A percentile compares a stretch with the other conserved stretches of the same genome.
Conservation (phyloP, 2,329 filamentous ascomycete genomes). For the Colletotrichum sp. region DNA sequence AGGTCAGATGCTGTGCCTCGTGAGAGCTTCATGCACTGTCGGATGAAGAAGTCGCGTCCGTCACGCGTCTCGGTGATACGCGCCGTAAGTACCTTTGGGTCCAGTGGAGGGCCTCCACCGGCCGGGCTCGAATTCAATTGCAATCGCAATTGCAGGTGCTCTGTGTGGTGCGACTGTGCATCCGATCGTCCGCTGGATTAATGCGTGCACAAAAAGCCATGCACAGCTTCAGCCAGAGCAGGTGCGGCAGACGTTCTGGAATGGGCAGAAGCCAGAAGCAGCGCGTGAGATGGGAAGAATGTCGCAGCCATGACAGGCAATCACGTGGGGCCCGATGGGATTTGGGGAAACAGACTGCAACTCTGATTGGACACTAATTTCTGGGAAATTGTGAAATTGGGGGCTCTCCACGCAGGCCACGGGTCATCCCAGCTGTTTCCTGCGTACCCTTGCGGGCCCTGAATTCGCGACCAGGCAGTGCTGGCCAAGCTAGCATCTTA, state of each 20-base stretch:
- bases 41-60: constrained; percentile 7
- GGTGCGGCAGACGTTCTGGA: neutral
- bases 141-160: neutral
- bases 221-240: neutral
- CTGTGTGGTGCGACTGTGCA: neutral
- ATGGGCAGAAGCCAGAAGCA: neutral
- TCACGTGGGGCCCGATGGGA: constrained; percentile 33
- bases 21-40: constrained; percentile 9
- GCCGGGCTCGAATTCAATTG: neutral
- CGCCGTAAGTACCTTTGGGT: neutral
- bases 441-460: constrained; percentile 12
- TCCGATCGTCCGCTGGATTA: neutral
- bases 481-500: neutral
- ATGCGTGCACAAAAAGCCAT: neutral
- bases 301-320: constrained; percentile 31
- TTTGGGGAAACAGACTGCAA: constrained; percentile 10
- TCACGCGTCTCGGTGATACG: constrained; percentile 5
- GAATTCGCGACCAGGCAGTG: neutral
- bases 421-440: constrained; percentile 26
- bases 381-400: constrained; percentile 28
- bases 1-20: neutral
- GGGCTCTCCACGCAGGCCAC: constrained; percentile 21
- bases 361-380: constrained; percentile 29
- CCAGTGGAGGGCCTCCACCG: neutral
- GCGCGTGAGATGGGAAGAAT: neutral